These are phyloP conservation scores for Telfairia occidentalis DNA, from an alignment of 331 rosid genomes.

Conservation along the genomic window DNA sequence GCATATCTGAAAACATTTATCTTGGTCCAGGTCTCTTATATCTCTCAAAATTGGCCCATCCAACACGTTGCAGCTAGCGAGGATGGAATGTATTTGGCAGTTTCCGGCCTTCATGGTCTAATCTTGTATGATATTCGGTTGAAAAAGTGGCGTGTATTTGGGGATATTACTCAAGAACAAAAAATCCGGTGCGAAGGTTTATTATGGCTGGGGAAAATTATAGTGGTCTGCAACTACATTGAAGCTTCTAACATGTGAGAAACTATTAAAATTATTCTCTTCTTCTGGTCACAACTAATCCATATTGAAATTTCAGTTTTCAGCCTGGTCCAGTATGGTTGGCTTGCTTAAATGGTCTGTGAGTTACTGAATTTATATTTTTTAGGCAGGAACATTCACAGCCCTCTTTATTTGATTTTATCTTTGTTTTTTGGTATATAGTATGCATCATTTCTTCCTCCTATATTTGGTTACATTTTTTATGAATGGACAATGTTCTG, in stretches of 20 bases:
- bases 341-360: neutral
- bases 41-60: conserved; percentile 96
- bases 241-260: conserved; percentile 73
- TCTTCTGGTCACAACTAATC: neutral
- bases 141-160: conserved; percentile 89
- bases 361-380: neutral
- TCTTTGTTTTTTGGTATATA: neutral
- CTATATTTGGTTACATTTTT: neutral
- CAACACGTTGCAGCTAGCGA: conserved; percentile 96
- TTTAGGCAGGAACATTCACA: neutral
- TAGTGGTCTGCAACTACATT: conserved; percentile 87
- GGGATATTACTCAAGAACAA: conserved; percentile 91
- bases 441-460: neutral
- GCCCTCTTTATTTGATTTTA: neutral
- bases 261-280: neutral
- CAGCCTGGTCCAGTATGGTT: neutral
- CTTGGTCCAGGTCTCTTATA: conserved; percentile 73
- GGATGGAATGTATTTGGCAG: conserved; percentile 90
- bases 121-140: conserved; percentile 76
- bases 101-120: conserved; percentile 89
- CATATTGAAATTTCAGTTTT: neutral
- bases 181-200: conserved; percentile 87
- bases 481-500: neutral
- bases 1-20: conserved; percentile 10
- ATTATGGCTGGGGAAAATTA: conserved; percentile 96